These are phyloP conservation scores for Syzygium oleosum DNA, from an alignment of 345 rosid species.

Conservation along the genomic window DNA sequence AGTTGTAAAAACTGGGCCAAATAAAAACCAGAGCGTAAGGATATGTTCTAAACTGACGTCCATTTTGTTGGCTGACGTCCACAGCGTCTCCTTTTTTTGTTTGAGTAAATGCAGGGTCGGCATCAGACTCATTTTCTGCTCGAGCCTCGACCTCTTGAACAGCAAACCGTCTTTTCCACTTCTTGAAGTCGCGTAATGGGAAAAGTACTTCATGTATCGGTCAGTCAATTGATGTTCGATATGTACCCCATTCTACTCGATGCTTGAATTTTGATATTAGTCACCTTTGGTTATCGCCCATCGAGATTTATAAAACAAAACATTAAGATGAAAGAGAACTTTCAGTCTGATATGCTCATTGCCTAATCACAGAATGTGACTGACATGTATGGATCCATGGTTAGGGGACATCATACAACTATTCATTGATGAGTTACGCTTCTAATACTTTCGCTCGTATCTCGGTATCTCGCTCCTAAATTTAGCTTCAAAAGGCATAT, in stretches of 20 bases:
- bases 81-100: neutral
- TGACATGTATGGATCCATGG: neutral
- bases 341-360: neutral
- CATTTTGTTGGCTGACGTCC: neutral
- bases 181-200: neutral
- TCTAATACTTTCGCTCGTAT: neutral
- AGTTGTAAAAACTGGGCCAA: neutral
- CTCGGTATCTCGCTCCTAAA: neutral
- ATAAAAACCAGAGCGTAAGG: neutral
- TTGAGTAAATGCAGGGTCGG: neutral
- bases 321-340: neutral
- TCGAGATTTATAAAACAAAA: neutral
- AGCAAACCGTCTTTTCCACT: neutral
- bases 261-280: neutral
- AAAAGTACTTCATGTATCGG: neutral
- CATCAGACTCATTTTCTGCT: neutral
- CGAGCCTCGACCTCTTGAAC: neutral
- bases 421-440: neutral
- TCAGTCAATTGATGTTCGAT: neutral
- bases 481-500: neutral
- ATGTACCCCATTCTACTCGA: neutral
- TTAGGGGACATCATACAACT: neutral
- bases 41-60: neutral
- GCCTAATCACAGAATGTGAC: neutral
- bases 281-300: neutral